Conservation (phyloP, 2,329 filamentous ascomycete species). For the Fusarium nematophilum region DNA sequence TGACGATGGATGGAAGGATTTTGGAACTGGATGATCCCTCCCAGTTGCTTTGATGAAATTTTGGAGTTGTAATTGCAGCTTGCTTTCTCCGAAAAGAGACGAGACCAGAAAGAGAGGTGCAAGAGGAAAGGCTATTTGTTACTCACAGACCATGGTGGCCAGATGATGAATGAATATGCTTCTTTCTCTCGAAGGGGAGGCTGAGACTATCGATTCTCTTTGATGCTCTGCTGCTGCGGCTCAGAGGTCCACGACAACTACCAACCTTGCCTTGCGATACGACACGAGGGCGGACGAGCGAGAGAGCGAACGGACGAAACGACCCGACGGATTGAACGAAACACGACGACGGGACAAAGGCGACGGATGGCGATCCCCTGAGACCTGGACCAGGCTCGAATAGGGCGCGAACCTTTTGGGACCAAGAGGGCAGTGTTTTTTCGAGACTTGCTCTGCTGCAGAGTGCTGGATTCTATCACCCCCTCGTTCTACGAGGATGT, state of each 20-base stretch:
- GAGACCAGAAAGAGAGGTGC: not conserved
- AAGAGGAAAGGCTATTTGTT: constrained; percentile 18
- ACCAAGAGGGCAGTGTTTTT: no score
- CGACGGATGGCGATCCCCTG: no score
- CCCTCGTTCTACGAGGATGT: no score
- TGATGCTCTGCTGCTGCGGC: constrained; percentile 3
- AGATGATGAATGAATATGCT: not conserved
- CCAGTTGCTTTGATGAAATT: not conserved
- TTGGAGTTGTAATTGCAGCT: not conserved
- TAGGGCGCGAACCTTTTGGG: no score
- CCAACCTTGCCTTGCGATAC: not conserved
- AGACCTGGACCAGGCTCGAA: no score
- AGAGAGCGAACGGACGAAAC: no score
- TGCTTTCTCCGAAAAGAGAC: not conserved
- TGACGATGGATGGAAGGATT: not conserved
- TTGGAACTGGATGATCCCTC: not conserved
- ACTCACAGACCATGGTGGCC: constrained; percentile 35
- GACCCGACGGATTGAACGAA: no score
- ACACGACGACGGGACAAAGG: no score
- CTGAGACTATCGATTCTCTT: not conserved
- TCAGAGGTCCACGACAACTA: not conserved
- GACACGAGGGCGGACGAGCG: not conserved
- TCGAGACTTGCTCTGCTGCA: no score
- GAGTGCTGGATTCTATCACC: no score
- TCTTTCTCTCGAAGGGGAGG: no score